phyloP scores from a whole-genome alignment of 768 basidiomycete genomes.

The Asterophora parasitica region DNA sequence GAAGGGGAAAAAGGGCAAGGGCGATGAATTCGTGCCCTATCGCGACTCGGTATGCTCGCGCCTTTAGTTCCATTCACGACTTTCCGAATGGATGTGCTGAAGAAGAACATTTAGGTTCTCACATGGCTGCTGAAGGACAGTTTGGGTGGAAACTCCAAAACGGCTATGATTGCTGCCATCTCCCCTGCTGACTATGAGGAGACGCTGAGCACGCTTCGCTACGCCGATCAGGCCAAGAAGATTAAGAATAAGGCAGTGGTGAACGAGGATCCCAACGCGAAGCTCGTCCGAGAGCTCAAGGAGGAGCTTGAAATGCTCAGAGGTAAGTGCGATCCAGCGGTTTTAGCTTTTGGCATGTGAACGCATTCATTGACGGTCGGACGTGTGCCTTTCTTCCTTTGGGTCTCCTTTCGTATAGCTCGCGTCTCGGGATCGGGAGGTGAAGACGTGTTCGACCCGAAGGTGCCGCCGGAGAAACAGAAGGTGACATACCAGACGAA shows the following conservation, averaged over 20 bases:
- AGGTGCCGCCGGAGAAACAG: slow-evolving; percentile 89
- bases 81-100: slow-evolving; percentile 3
- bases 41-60: slow-evolving; percentile 79
- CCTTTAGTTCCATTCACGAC: slow-evolving; percentile 7
- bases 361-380: slow-evolving; percentile 11
- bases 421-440: slow-evolving; percentile 65
- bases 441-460: slow-evolving; percentile 82
- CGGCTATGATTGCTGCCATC: slow-evolving; percentile 99
- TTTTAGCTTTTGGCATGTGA: slow-evolving; percentile 12
- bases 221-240: slow-evolving; percentile 99
- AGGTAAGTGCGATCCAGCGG: slow-evolving; percentile 43
- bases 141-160: slow-evolving; percentile 95
- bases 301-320: slow-evolving; percentile 94
- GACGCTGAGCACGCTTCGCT: slow-evolving; percentile 92
- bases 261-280: slow-evolving; percentile 99
- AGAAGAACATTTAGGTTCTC: slow-evolving; percentile 55
- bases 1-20: slow-evolving; percentile 87
- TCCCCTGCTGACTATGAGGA: slow-evolving; percentile 99
- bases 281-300: slow-evolving; percentile 96
- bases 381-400: slow-evolving; percentile 12
- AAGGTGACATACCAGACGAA: slow-evolving; percentile 92
- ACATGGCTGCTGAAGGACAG: slow-evolving; percentile 99
- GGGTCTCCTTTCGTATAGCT: slow-evolving; percentile 32
- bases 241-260: slow-evolving; percentile 99
- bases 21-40: slow-evolving; percentile 92